Percentiles rank a stretch among this genome's conserved stretches.
Evolutionary conservation across 352 stramenopile genomes (phyloP).

Genomic region (Pythium aristosporum): DNA sequence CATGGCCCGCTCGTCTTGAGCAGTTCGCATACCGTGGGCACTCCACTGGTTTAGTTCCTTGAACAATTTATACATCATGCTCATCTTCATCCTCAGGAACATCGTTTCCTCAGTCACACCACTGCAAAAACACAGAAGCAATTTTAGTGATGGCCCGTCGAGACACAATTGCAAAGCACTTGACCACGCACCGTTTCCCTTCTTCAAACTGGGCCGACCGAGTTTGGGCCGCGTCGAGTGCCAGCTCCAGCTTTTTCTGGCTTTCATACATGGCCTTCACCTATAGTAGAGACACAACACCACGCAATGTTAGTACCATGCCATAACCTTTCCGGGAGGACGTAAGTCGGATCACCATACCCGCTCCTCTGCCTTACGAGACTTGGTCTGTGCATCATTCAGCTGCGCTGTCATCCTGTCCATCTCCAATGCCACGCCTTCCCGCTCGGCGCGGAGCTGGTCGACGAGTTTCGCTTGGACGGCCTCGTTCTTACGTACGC

Average conservation of each 20-base stretch:
- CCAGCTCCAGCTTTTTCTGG: slow-evolving; percentile 17
- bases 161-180: no score
- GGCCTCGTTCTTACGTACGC: not conserved
- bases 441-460: slow-evolving; percentile 9
- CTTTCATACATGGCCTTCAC: slow-evolving; percentile 8
- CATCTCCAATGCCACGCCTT: slow-evolving; percentile 20
- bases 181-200: slow-evolving; percentile 17
- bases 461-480: not conserved
- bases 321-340: not conserved
- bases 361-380: slow-evolving; percentile 12
- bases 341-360: slow-evolving; percentile 5
- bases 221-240: slow-evolving; percentile 21
- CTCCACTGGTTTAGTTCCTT: not conserved
- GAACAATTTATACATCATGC: slow-evolving; percentile 1
- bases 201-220: slow-evolving; percentile 21
- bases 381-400: slow-evolving; percentile 6
- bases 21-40: not conserved
- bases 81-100: slow-evolving; percentile 10
- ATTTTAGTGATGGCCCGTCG: no score
- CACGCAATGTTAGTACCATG: not conserved
- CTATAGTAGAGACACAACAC: not conserved
- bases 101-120: slow-evolving; percentile 20
- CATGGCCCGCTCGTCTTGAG: slow-evolving; percentile 19
- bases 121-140: slow-evolving; percentile 5
- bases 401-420: slow-evolving; percentile 11